Conservation (phyloP, 2,329 filamentous ascomycete genomes). For the Emergomyces orientalis region DNA sequence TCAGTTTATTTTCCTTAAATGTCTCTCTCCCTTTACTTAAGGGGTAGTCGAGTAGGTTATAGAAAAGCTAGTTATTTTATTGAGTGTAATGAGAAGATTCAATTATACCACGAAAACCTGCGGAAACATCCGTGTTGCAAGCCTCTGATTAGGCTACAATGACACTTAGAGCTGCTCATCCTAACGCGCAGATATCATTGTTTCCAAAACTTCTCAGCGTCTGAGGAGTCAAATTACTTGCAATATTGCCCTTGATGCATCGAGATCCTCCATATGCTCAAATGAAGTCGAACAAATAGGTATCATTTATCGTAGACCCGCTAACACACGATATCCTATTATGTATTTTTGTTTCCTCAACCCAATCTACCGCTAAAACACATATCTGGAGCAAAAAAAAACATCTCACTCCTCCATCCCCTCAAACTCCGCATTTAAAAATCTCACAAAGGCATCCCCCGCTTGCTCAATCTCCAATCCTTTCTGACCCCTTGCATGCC, state of each 20-base stretch:
- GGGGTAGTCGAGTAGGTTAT: not conserved
- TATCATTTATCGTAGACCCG: not conserved
- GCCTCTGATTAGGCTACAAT: no score
- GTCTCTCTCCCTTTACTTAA: not conserved
- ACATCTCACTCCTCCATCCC: conserved; percentile 16
- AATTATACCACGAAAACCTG: not conserved
- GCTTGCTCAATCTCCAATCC: conserved; percentile 28
- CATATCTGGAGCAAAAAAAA: not conserved
- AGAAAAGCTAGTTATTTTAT: not conserved
- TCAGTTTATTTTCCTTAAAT: not conserved
- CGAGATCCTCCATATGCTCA: not conserved
- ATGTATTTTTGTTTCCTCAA: not conserved
- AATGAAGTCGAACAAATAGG: not conserved
- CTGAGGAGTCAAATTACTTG: not conserved
- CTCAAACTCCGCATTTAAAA: conserved; percentile 37
- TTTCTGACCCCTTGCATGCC: conserved; percentile 29
- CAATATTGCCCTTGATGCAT: not conserved
- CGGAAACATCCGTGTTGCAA: not conserved
- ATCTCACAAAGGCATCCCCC: conserved; percentile 38
- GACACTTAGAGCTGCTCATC: no score
- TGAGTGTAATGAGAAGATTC: not conserved
- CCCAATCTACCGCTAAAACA: not conserved
- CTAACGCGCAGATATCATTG: no score
- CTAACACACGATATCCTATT: not conserved
- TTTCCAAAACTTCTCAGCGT: no score